These are phyloP conservation scores for Fusarium nodosum DNA, from an alignment of 2,329 filamentous ascomycete species.

Conservation along the genomic window DNA sequence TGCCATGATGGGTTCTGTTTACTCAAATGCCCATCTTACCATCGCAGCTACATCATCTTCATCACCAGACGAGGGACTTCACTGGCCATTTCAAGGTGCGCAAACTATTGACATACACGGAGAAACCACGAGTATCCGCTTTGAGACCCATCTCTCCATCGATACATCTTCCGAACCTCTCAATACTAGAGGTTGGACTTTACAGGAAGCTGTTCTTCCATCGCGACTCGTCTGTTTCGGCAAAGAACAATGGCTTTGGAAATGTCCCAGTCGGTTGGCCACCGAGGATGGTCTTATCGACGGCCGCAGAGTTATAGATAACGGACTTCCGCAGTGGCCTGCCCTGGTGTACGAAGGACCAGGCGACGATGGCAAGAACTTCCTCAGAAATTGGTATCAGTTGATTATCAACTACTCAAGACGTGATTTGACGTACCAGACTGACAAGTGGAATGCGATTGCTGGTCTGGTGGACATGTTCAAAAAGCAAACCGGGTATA, in stretches of 20 bases:
- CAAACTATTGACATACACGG: background rate
- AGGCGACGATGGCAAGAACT: background rate
- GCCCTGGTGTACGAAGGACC: background rate
- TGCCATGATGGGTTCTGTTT: background rate
- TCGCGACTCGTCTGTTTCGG: conserved; percentile 7
- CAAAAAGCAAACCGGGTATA: background rate
- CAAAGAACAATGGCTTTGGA: conserved; percentile 19
- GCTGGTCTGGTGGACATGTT: conserved; percentile 5
- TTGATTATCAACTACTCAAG: conserved; percentile 2
- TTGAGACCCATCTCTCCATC: conserved; percentile 4
- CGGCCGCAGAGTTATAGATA: background rate
- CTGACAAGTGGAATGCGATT: conserved; percentile 9
- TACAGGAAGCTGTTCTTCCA: conserved; percentile 13
- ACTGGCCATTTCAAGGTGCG: background rate
- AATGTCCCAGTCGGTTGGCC: conserved; percentile 13
- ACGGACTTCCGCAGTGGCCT: conserved; percentile 4
- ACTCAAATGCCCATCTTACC: conserved; percentile 2
- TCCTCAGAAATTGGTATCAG: conserved; percentile 1
- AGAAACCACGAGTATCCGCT: background rate
- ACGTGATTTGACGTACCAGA: background rate
- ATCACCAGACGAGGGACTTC: conserved; percentile 12
- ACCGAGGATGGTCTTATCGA: conserved; percentile 11
- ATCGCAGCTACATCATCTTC: conserved; percentile 4
- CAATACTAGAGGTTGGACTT: conserved; percentile 9
- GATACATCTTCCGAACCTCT: conserved; percentile 3